phyloP scores from a whole-genome alignment of 495 filamentous ascomycete species.

The Pyrenula massariospora region DNA sequence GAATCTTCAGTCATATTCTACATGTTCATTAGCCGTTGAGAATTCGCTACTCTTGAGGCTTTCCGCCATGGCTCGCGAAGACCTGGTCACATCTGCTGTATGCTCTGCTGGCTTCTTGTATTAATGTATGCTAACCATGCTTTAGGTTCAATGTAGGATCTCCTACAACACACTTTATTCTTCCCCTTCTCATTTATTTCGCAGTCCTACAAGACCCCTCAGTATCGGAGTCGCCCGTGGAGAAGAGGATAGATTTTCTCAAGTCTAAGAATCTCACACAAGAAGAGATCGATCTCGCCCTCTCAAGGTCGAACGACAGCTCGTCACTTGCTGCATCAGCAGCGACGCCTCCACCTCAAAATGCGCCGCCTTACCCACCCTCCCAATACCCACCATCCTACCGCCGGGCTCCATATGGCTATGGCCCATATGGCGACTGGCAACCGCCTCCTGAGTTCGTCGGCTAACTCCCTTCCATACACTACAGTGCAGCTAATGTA shows the following conservation, averaged over 20 bases:
- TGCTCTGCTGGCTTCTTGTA: not conserved
- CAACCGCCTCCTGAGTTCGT: slow-evolving; percentile 47
- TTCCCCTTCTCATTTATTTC: slow-evolving; percentile 61
- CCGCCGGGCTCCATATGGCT: slow-evolving; percentile 49
- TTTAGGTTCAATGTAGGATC: not conserved
- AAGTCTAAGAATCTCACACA: slow-evolving; percentile 95
- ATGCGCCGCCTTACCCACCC: slow-evolving; percentile 11
- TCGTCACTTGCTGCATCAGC: slow-evolving; percentile 26
- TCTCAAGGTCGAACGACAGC: slow-evolving; percentile 59
- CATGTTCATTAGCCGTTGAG: too few relatives aligned
- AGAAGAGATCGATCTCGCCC: slow-evolving; percentile 80
- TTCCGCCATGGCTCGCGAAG: slow-evolving; percentile 65
- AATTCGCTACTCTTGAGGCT: slow-evolving; percentile 10
- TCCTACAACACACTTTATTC: too few relatives aligned
- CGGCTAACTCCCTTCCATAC: not conserved
- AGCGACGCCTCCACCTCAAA: slow-evolving; percentile 20
- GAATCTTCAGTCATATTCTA: too few relatives aligned
- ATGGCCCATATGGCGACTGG: slow-evolving; percentile 57
- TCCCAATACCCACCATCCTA: slow-evolving; percentile 32
- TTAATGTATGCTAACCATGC: not conserved
- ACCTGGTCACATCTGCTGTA: slow-evolving; percentile 14
- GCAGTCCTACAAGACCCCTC: slow-evolving; percentile 91
- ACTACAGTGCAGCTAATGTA: slow-evolving; percentile 7
- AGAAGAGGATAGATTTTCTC: slow-evolving; percentile 85
- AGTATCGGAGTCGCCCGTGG: slow-evolving; percentile 78